phyloP scores from a whole-genome alignment of 768 basidiomycete species.

The Panaeolus cyanescens region DNA sequence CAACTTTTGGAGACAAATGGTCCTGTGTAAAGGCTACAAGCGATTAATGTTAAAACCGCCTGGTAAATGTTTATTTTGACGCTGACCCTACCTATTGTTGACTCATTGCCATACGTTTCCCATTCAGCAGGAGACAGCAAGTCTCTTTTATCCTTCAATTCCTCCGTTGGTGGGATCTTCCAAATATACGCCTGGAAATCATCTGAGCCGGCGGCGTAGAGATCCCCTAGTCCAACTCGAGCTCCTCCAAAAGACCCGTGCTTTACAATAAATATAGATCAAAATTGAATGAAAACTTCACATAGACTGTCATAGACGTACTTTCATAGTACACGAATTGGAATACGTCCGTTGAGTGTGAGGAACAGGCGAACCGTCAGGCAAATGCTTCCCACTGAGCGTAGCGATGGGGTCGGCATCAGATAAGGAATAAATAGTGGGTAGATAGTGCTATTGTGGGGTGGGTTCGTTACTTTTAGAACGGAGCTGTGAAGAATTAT shows the following conservation, averaged over 20 bases:
- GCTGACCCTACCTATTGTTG: conserved; percentile 37
- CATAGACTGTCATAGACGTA: conserved; percentile 21
- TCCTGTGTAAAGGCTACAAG: conserved; percentile 32
- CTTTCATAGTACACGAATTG: conserved; percentile 83
- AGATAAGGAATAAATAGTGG: conserved; percentile 67
- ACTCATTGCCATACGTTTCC: conserved; percentile 32
- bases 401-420: conserved; percentile 73
- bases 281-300: background rate
- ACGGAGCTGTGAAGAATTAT: background rate
- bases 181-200: conserved; percentile 82
- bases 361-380: conserved; percentile 53
- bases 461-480: conserved; percentile 14
- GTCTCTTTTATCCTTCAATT: conserved; percentile 45
- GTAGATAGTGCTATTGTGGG: conserved; percentile 56
- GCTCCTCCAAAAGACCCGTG: conserved; percentile 77
- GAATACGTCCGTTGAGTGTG: conserved; percentile 55
- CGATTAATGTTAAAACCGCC: conserved; percentile 1
- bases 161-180: conserved; percentile 59
- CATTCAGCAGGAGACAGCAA: conserved; percentile 50
- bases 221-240: conserved; percentile 50
- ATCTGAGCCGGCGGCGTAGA: conserved; percentile 80
- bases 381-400: conserved; percentile 58
- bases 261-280: conserved; percentile 32
- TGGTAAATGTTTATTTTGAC: background rate
- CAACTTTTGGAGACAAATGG: conserved; percentile 39